Base-by-base conservation (phyloP, 768 basidiomycete genomes). In the Boletus patriciae region DNA sequence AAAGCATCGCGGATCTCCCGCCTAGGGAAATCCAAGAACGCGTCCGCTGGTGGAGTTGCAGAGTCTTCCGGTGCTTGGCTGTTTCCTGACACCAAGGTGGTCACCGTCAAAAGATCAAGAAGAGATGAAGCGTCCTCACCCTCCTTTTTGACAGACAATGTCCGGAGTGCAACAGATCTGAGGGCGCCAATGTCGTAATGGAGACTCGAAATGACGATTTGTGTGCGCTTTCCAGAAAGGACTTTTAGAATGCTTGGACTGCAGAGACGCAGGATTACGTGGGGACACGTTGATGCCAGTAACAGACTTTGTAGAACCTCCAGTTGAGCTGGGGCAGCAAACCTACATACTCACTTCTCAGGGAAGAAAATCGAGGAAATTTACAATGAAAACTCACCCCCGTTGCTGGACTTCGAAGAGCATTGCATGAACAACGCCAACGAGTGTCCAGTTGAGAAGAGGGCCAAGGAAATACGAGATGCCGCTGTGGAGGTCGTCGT, bases 391-490 rank as follows among this genome's bases (percentile, higher is more conserved):
- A 40, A 64, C 78, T 62, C 62, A 89, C 89, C 76, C 76, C 57
- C 72, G 77, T 33, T 77, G 76, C 52, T 83, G 78, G 38, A 90
- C 78, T 49, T 92, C 88, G 55, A 73, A 77, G 27, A 84, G 68
- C 53, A 92, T 76, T 1, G 78, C 81, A 66, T 81, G 82, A 52
- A 91, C 77, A 12, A 92, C 83, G 3, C 88, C 88, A 3, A 86
- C 84, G 6, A 92, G 78, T 0, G 90, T 91, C 91, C 91, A 93
- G 59, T 82, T 85, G 40, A 93, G 76, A 19, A 92, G 73, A 0
- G 85, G 83, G 6, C 84, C 83, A 21, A 84, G 80, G 63, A 92
- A 92, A 69, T 89, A 92, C 6, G 86, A 85, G 36, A 91, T 78
- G 2, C 91, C 91, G 59, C 87, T 92, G 68, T 80, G 80, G 21